Percentiles rank a stretch among this genome's conserved stretches.
Conservation (phyloP, 225 moss, liverwort and hornwort genomes). For the Marchantia polymorpha region DNA sequence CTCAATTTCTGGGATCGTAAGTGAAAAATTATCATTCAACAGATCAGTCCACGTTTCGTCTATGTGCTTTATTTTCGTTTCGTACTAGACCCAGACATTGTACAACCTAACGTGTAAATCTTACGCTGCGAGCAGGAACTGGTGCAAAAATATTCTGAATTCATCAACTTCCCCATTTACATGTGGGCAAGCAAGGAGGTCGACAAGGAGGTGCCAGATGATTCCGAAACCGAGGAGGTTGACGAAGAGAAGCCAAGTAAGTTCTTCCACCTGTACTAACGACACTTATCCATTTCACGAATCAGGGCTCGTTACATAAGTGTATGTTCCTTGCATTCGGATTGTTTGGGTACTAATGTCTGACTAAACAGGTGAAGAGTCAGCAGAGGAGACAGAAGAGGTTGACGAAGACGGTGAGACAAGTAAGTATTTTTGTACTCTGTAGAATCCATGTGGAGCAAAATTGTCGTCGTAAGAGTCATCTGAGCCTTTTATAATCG, state of each 20-base stretch:
- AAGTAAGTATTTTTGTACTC: conserved; percentile 25
- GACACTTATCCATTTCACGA: no score
- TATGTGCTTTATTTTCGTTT: background rate
- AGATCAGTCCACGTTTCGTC: no score
- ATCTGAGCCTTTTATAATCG: no score
- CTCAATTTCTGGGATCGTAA: no score
- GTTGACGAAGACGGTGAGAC: conserved; percentile 44
- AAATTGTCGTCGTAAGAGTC: no score
- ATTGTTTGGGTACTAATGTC: background rate
- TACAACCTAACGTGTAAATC: background rate
- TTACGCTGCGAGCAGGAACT: conserved; percentile 54
- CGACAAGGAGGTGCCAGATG: conserved; percentile 60
- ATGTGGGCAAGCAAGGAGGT: conserved; percentile 85
- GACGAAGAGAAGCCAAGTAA: conserved; percentile 42
- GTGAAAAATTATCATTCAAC: no score
- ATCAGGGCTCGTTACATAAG: no score
- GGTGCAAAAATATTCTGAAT: conserved; percentile 87
- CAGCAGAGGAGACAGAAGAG: conserved; percentile 48
- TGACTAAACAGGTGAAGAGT: conserved; percentile 37
- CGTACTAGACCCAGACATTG: background rate
- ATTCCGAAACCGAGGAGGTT: conserved; percentile 31
- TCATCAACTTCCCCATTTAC: conserved; percentile 93
- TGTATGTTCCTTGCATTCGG: no score
- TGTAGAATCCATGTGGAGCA: background rate
- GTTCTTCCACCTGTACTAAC: background rate